A percentile compares a stretch with the other conserved stretches of the same genome.
Conservation (phyloP, 768 basidiomycete genomes). For the Cubamyces sp. region DNA sequence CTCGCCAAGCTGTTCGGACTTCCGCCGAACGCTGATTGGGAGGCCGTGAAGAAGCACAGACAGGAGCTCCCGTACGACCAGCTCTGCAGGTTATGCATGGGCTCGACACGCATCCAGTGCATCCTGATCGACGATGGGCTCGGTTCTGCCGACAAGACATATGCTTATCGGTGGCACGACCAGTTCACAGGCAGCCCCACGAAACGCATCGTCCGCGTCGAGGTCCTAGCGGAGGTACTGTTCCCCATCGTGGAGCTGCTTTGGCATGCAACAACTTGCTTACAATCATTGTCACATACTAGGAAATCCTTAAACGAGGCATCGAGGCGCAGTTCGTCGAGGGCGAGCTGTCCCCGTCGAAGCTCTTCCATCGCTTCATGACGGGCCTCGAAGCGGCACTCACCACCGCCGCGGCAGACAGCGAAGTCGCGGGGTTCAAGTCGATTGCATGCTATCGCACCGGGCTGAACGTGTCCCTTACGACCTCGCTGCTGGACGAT, state of each 20-base stretch:
- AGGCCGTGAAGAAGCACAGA: slow-evolving; percentile 55
- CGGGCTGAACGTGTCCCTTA: slow-evolving; percentile 56
- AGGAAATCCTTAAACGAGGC: slow-evolving; percentile 33
- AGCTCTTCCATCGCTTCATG: slow-evolving; percentile 32
- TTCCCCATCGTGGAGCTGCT: no score
- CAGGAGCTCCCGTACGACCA: slow-evolving; percentile 51
- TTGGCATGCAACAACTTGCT: neutral
- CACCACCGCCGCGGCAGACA: slow-evolving; percentile 42
- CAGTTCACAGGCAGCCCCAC: slow-evolving; percentile 54
- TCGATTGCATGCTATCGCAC: slow-evolving; percentile 80
- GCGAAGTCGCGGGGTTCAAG: slow-evolving; percentile 69
- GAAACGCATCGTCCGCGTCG: slow-evolving; percentile 70
- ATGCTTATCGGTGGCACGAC: slow-evolving; percentile 65
- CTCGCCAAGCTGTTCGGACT: slow-evolving; percentile 55
- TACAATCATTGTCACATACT: neutral
- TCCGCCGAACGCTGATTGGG: slow-evolving; percentile 51
- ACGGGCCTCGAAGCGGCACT: slow-evolving; percentile 43
- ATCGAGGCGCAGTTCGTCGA: slow-evolving; percentile 22
- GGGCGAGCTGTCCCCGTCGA: slow-evolving; percentile 12
- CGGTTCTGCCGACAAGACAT: slow-evolving; percentile 47
- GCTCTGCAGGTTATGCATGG: slow-evolving; percentile 61
- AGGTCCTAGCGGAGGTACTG: slow-evolving; percentile 69
- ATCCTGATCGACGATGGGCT: slow-evolving; percentile 79
- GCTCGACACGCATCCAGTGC: slow-evolving; percentile 61
- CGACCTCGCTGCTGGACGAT: neutral